phyloP scores from a whole-genome alignment of 495 filamentous ascomycete species.

The Immersiella caudata region DNA sequence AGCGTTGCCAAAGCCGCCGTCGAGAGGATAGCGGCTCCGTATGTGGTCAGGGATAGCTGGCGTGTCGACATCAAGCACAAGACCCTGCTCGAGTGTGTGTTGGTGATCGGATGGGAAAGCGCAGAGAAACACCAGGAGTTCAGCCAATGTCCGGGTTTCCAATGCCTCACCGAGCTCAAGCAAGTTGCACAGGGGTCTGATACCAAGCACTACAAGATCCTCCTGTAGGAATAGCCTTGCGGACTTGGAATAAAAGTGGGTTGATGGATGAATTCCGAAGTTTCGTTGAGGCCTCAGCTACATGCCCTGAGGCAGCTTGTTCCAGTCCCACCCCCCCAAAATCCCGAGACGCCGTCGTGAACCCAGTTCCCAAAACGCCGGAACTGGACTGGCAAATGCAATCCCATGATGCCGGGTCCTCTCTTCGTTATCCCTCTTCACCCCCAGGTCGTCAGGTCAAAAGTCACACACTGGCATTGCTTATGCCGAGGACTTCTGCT shows the following conservation, averaged over 20 bases:
- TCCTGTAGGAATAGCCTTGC: constrained; percentile 26
- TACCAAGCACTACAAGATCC: constrained; percentile 48
- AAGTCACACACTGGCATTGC: constrained; percentile 2
- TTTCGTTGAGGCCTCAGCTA: constrained; percentile 25
- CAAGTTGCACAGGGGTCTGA: constrained; percentile 42
- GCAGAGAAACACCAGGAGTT: constrained; percentile 52
- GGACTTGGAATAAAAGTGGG: background rate
- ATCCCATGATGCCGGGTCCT: constrained; percentile 7
- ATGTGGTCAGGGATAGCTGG: constrained; percentile 49
- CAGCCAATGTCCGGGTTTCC: constrained; percentile 35
- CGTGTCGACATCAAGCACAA: constrained; percentile 49
- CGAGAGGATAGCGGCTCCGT: constrained; percentile 45
- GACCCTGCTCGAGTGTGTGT: constrained; percentile 56
- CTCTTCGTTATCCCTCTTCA: constrained; percentile 9
- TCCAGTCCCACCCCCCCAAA: constrained; percentile 13
- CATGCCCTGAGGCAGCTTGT: constrained; percentile 20
- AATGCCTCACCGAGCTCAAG: constrained; percentile 38
- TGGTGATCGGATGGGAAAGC: constrained; percentile 55
- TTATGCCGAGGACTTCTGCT: constrained; percentile 42
- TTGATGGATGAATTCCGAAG: constrained; percentile 33
- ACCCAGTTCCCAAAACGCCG: constrained; percentile 11
- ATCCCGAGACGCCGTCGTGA: constrained; percentile 23
- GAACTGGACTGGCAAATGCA: constrained; percentile 24
- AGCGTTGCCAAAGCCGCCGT: constrained; percentile 44
- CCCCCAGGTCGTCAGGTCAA: constrained; percentile 16